A percentile compares a stretch with the other conserved stretches of the same genome.
phyloP scores from a whole-genome alignment of 495 filamentous ascomycete species.

The Talaromyces nanjingensis region DNA sequence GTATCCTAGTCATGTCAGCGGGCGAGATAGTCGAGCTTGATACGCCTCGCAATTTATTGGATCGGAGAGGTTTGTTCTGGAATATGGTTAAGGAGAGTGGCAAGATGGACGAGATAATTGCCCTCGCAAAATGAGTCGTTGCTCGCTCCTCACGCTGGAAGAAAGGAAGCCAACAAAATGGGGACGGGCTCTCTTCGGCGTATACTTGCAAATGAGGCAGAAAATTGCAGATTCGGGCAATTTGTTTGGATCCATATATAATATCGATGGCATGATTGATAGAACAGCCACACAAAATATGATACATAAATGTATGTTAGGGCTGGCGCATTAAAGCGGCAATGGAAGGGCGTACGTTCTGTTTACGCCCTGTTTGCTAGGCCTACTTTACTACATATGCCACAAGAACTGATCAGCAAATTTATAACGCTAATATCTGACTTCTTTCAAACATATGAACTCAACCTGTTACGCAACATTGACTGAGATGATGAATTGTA shows the following conservation, averaged over 20 bases:
- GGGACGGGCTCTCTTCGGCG: neutral
- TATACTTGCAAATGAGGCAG: neutral
- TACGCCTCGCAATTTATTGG: conserved; percentile 2
- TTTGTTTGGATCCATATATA: neutral
- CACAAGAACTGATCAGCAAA: too few relatives aligned
- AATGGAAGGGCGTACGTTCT: too few relatives aligned
- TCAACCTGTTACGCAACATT: too few relatives aligned
- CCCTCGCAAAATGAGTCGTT: neutral
- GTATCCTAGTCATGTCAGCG: conserved; percentile 27
- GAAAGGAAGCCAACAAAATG: neutral
- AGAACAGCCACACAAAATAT: neutral
- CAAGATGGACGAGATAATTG: neutral
- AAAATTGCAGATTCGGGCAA: neutral
- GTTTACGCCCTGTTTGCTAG: too few relatives aligned
- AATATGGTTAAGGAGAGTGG: neutral
- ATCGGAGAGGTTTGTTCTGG: neutral
- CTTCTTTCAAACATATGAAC: too few relatives aligned
- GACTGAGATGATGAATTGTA: too few relatives aligned
- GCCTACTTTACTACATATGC: too few relatives aligned
- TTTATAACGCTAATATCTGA: too few relatives aligned
- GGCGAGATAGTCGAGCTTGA: conserved; percentile 22
- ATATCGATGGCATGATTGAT: neutral
- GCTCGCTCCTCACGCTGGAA: neutral
- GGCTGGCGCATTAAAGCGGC: too few relatives aligned
- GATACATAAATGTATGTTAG: neutral